These are phyloP conservation scores for Teunomyces aglyptinius DNA, from an alignment of 805 yeast genomes.

Conservation along the genomic window DNA sequence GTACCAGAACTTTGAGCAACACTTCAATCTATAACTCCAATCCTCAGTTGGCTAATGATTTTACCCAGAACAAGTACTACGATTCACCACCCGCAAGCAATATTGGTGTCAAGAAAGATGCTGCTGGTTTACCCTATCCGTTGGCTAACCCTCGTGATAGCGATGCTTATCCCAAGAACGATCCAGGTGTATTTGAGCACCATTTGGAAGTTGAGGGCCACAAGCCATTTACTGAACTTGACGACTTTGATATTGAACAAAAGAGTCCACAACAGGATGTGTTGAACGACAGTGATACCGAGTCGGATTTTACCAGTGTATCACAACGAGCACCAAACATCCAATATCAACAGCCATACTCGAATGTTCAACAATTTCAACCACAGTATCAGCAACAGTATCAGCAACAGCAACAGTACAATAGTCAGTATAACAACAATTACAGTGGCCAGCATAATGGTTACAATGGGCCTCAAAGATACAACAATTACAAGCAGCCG, in stretches of 20 bases:
- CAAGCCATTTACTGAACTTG: conserved; percentile 43
- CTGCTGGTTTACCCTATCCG: conserved; percentile 26
- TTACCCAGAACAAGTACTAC: conserved; percentile 18
- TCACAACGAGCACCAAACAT: conserved; percentile 76
- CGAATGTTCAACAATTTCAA: conserved; percentile 10
- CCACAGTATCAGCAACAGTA: conserved; percentile 18
- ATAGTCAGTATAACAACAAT: not conserved
- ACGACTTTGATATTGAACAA: conserved; percentile 23
- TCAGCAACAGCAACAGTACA: conserved; percentile 8
- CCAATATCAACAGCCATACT: conserved; percentile 27
- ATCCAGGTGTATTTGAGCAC: conserved; percentile 40
- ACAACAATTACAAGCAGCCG: conserved; percentile 9
- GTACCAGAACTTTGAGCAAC: conserved; percentile 10
- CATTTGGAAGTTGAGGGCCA: conserved; percentile 47
- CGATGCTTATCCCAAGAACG: conserved; percentile 6
- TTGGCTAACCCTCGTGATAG: conserved; percentile 8
- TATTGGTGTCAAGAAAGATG: conserved; percentile 26
- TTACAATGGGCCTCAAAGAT: too few species aligned
- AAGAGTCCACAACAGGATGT: conserved; percentile 11
- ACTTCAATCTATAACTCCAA: conserved; percentile 30
- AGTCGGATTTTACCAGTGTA: conserved; percentile 73
- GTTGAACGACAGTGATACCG: conserved; percentile 35
- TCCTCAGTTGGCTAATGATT: conserved; percentile 33
- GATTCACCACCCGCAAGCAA: conserved; percentile 5
- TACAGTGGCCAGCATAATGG: conserved; percentile 8